Percentiles rank a stretch among this genome's conserved stretches.
phyloP scores from a whole-genome alignment of 768 basidiomycete genomes.

The Tylopilus plumbeoviolaceoides region DNA sequence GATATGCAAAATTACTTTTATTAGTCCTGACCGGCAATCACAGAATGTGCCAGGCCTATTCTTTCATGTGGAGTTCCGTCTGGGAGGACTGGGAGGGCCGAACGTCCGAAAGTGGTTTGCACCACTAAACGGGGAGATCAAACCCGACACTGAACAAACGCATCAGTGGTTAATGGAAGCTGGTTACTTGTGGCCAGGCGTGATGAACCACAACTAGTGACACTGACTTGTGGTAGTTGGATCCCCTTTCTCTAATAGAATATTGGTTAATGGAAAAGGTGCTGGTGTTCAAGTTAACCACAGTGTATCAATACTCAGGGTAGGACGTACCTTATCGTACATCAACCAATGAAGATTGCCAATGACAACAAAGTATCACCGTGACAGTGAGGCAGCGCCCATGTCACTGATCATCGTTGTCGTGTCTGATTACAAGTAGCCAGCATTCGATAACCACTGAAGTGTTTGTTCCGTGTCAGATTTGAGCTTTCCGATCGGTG shows the following conservation, averaged over 20 bases:
- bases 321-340: too few species aligned
- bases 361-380: too few species aligned
- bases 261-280: too few species aligned
- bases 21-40: not conserved
- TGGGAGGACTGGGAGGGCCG: slow-evolving; percentile 15
- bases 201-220: too few species aligned
- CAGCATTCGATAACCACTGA: slow-evolving; percentile 45
- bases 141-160: slow-evolving; percentile 49
- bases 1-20: slow-evolving; percentile 25
- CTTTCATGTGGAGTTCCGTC: slow-evolving; percentile 47
- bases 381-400: too few species aligned
- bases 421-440: too few species aligned
- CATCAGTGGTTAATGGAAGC: slow-evolving; percentile 45
- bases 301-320: too few species aligned
- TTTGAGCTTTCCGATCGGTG: slow-evolving; percentile 64
- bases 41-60: slow-evolving; percentile 46
- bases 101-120: slow-evolving; percentile 58
- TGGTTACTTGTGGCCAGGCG: slow-evolving; percentile 27
- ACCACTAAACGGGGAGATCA: slow-evolving; percentile 63
- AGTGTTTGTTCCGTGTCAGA: slow-evolving; percentile 48
- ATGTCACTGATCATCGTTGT: too few species aligned
- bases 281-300: too few species aligned
- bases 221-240: not conserved
- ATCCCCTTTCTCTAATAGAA: too few species aligned
- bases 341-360: too few species aligned